phyloP scores from a whole-genome alignment of 768 basidiomycete species.

The Mycena venus region DNA sequence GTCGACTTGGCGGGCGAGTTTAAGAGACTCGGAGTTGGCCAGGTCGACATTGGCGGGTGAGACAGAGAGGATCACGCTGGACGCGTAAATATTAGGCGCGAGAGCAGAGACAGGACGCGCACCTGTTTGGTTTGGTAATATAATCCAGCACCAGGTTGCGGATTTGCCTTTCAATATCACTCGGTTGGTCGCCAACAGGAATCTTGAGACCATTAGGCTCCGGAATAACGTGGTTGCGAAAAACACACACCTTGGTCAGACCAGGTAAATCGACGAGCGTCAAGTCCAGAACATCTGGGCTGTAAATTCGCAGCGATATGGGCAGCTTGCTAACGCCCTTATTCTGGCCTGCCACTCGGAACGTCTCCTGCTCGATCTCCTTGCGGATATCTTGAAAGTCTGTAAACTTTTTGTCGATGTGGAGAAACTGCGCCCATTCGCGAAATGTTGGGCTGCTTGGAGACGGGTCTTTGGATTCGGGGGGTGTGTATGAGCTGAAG shows the following conservation, averaged over 20 bases:
- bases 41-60: slow-evolving; percentile 98
- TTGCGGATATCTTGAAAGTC: slow-evolving; percentile 94
- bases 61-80: slow-evolving; percentile 94
- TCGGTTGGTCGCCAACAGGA: slow-evolving; percentile 96
- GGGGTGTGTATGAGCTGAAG: slow-evolving; percentile 96
- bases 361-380: slow-evolving; percentile 99
- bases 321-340: slow-evolving; percentile 98
- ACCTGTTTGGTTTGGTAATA: slow-evolving; percentile 97
- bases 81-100: background rate
- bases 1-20: slow-evolving; percentile 95
- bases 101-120: slow-evolving; percentile 33
- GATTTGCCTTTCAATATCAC: slow-evolving; percentile 98
- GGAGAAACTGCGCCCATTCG: slow-evolving; percentile 98
- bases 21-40: slow-evolving; percentile 97
- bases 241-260: slow-evolving; percentile 86
- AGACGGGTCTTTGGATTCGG: slow-evolving; percentile 65
- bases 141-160: slow-evolving; percentile 95
- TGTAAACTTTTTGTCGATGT: slow-evolving; percentile 96
- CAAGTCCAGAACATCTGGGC: slow-evolving; percentile 94
- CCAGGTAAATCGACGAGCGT: slow-evolving; percentile 98
- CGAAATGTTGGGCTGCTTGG: slow-evolving; percentile 63
- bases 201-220: slow-evolving; percentile 63
- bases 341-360: slow-evolving; percentile 97
- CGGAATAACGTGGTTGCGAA: background rate
- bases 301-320: slow-evolving; percentile 95